Evolutionary conservation across 2,329 filamentous ascomycete species (phyloP).

Genomic region (Colletotrichum noveboracense): DNA sequence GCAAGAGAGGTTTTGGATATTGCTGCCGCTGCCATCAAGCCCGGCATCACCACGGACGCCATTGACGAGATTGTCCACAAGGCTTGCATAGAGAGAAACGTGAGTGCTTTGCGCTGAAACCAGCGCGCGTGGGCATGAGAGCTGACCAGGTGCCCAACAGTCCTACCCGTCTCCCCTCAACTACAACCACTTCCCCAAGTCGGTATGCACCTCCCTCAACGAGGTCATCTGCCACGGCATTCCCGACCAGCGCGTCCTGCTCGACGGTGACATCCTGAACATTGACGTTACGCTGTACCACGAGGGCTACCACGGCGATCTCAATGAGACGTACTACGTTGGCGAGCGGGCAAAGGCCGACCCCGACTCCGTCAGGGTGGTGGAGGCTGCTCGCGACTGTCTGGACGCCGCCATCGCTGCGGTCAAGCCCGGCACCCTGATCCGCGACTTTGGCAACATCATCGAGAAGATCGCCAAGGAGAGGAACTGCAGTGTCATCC

Average conservation of each 20-base stretch:
- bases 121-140: background rate
- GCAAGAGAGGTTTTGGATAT: conserved; percentile 93
- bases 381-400: conserved; percentile 88
- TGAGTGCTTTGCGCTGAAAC: conserved; percentile 50
- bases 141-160: conserved; percentile 47
- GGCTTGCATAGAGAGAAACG: conserved; percentile 89
- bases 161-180: conserved; percentile 94
- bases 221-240: conserved; percentile 99
- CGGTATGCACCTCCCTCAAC: conserved; percentile 94
- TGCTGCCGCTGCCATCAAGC: conserved; percentile 80
- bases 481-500: conserved; percentile 86
- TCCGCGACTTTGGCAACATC: conserved; percentile 90
- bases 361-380: conserved; percentile 85
- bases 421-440: conserved; percentile 91
- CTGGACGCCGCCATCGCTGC: conserved; percentile 89
- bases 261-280: conserved; percentile 96
- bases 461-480: conserved; percentile 96
- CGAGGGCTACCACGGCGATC: conserved; percentile 91
- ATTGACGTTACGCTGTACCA: conserved; percentile 96
- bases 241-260: conserved; percentile 83
- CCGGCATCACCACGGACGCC: conserved; percentile 95
- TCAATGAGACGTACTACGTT: conserved; percentile 99
- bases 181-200: conserved; percentile 97
- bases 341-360: conserved; percentile 86
- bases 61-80: conserved; percentile 96